phyloP scores from a whole-genome alignment of 202 grass and related monocot genomes.

The Eragrostis tef region DNA sequence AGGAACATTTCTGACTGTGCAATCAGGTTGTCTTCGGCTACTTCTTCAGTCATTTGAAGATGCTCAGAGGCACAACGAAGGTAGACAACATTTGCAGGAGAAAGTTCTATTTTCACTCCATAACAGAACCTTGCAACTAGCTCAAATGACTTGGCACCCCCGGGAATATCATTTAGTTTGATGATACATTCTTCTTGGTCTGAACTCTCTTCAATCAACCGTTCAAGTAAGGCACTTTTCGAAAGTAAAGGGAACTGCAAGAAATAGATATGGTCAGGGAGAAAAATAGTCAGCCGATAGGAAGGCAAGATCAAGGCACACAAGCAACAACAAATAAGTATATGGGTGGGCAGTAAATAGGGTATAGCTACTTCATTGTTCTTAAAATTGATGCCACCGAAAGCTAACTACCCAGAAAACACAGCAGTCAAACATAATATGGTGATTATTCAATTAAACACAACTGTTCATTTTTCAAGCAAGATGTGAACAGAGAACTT shows the following conservation, averaged over 20 bases:
- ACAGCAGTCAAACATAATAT: not conserved
- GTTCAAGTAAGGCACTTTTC: constrained; percentile 71
- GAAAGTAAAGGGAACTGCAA: constrained; percentile 95
- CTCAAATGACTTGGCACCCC: constrained; percentile 87
- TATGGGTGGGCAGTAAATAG: constrained; percentile 6
- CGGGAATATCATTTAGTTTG: constrained; percentile 69
- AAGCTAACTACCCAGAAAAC: constrained; percentile 14
- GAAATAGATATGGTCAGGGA: constrained; percentile 13
- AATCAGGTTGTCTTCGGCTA: constrained; percentile 88
- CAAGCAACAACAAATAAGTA: not conserved
- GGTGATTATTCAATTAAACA: constrained; percentile 34
- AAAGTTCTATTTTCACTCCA: constrained; percentile 85
- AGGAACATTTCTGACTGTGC: constrained; percentile 81
- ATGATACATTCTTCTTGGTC: constrained; percentile 62
- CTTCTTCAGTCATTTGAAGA: constrained; percentile 90
- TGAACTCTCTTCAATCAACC: constrained; percentile 72
- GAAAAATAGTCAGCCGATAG: constrained; percentile 21
- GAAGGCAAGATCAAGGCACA: constrained; percentile 19
- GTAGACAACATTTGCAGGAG: constrained; percentile 74
- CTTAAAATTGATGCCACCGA: constrained; percentile 4
- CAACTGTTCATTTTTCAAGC: constrained; percentile 16
- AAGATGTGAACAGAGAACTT: constrained; percentile 33
- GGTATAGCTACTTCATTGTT: not conserved
- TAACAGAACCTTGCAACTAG: constrained; percentile 92
- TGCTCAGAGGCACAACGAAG: constrained; percentile 80